These are phyloP conservation scores for Rosellinia necatrix DNA, from an alignment of 2,329 filamentous ascomycete genomes.

Conservation along the genomic window DNA sequence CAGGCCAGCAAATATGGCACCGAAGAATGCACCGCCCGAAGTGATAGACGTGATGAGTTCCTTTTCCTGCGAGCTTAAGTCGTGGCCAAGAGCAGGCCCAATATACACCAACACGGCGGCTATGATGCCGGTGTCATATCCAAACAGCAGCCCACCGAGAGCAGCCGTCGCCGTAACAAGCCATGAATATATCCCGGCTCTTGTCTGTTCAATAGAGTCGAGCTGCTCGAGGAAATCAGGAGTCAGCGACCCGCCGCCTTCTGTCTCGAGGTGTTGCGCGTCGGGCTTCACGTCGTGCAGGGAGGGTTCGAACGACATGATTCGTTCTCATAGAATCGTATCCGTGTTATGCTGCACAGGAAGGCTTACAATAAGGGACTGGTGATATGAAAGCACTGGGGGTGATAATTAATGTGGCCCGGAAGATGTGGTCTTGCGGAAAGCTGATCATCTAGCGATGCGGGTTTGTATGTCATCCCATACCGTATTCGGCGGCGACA, in stretches of 20 bases:
- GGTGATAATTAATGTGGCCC: neutral
- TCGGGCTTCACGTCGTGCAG: constrained; percentile 1
- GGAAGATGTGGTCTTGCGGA: neutral
- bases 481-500: neutral
- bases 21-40: constrained; percentile 53
- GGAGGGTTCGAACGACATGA: constrained; percentile 2
- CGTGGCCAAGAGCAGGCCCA: constrained; percentile 1
- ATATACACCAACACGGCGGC: constrained; percentile 38
- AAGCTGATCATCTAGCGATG: neutral
- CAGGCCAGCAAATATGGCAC: constrained; percentile 42
- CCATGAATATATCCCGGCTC: constrained; percentile 4
- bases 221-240: neutral
- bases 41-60: constrained; percentile 58
- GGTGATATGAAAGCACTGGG: neutral
- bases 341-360: neutral
- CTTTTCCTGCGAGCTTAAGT: constrained; percentile 43
- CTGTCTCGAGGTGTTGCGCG: neutral
- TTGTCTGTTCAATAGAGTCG: constrained; percentile 7
- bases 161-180: constrained; percentile 7
- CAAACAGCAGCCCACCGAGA: constrained; percentile 4
- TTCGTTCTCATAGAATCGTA: neutral
- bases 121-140: constrained; percentile 15
- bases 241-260: neutral
- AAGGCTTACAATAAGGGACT: too few species aligned
- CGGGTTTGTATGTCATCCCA: neutral